These are phyloP conservation scores for Solanum paucissectum DNA, from an alignment of 257 asterid genomes.

Conservation along the genomic window DNA sequence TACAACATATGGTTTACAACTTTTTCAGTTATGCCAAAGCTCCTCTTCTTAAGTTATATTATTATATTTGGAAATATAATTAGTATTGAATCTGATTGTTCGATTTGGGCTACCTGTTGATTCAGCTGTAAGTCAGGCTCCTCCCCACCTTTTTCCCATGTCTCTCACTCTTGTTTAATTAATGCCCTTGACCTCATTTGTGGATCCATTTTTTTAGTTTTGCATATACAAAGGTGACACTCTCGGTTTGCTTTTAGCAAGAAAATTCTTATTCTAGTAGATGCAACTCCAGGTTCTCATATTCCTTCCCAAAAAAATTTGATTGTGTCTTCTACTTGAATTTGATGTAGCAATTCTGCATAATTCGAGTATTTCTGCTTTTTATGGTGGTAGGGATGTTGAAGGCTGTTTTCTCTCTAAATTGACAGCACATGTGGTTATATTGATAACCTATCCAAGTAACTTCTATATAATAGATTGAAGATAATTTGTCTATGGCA, in stretches of 20 bases:
- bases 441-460: neutral
- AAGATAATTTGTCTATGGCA: neutral
- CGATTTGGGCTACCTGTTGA: neutral
- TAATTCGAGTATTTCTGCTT: neutral
- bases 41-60: neutral
- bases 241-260: neutral
- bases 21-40: neutral
- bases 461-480: neutral
- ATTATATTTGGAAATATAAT: neutral
- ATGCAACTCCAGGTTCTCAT: neutral
- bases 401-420: neutral
- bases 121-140: neutral
- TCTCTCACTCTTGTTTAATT: neutral
- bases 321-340: neutral
- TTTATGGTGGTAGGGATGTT: neutral
- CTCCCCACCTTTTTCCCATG: neutral
- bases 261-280: neutral
- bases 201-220: neutral
- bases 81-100: neutral
- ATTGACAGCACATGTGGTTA: neutral
- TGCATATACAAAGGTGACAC: neutral
- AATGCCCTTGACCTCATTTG: neutral
- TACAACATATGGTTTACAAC: neutral
- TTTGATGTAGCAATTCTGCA: neutral
- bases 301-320: neutral